phyloP scores from a whole-genome alignment of 2,329 filamentous ascomycete species.

The Talaromyces sp. region DNA sequence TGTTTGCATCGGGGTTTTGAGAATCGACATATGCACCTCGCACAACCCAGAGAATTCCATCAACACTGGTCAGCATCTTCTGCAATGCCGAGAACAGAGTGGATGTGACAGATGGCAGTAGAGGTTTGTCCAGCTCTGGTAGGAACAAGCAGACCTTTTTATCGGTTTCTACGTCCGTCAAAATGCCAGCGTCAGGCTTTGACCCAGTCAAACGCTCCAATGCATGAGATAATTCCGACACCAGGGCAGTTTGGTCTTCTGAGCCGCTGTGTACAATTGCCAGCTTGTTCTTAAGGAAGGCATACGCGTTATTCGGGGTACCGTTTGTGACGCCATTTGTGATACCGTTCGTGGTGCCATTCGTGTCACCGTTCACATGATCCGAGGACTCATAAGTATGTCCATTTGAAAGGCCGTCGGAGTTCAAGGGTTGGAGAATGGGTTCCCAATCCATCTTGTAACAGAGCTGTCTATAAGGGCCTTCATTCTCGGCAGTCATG shows the following conservation, averaged over 20 bases:
- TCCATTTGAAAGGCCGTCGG: background rate
- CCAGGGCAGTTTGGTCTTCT: background rate
- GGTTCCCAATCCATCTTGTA: background rate
- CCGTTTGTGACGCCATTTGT: background rate
- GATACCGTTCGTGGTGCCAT: background rate
- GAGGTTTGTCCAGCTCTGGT: background rate
- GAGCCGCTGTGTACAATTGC: background rate
- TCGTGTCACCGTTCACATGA: background rate
- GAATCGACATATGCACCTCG: background rate
- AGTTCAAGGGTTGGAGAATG: background rate
- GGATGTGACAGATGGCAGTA: background rate
- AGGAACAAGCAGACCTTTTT: background rate
- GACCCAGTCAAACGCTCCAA: background rate
- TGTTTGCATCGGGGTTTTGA: background rate
- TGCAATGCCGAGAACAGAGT: background rate
- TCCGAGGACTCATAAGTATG: background rate
- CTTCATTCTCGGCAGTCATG: background rate
- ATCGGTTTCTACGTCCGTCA: background rate
- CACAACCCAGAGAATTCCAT: background rate
- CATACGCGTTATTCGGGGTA: background rate
- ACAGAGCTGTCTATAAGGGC: background rate
- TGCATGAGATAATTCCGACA: background rate
- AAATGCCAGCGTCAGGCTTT: background rate
- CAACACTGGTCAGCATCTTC: background rate
- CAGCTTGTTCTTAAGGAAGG: background rate